Percentiles rank a stretch among this genome's conserved stretches.
These are phyloP conservation scores for Solanum chiquidenum DNA, from an alignment of 257 asterid species.

Conservation along the genomic window DNA sequence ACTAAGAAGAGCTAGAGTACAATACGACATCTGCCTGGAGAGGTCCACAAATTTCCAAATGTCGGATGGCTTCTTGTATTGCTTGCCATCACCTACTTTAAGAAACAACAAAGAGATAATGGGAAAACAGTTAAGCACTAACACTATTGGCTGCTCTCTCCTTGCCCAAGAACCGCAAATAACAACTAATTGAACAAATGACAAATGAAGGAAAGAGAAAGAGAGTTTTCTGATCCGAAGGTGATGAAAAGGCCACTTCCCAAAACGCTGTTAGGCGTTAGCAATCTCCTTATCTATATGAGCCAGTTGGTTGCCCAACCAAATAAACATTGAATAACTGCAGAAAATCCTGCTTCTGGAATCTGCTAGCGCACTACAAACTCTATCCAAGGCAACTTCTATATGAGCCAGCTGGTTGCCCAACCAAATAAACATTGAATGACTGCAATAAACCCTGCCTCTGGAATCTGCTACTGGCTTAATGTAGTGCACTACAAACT, in stretches of 20 bases:
- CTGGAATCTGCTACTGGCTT: constrained; percentile 16
- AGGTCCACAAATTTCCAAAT: neutral
- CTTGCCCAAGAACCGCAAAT: constrained; percentile 13
- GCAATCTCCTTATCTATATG: constrained; percentile 17
- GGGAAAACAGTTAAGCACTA: neutral
- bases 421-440: constrained; percentile 12
- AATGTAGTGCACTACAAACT: constrained; percentile 21
- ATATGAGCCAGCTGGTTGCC: constrained; percentile 5
- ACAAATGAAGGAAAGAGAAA: constrained; percentile 13
- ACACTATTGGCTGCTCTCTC: constrained; percentile 4
- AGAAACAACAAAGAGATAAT: neutral
- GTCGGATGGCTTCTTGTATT: neutral
- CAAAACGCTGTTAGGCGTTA: constrained; percentile 18
- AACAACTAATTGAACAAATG: constrained; percentile 28
- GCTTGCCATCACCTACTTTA: neutral
- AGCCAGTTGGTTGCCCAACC: constrained; percentile 7
- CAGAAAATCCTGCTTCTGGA: constrained; percentile 8
- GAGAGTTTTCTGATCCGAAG: constrained; percentile 18
- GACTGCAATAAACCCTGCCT: constrained; percentile 10
- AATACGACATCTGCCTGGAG: neutral
- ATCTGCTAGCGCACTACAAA: constrained; percentile 23
- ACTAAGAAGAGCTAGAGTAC: neutral
- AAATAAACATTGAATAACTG: constrained; percentile 15
- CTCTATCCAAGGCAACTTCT: constrained; percentile 34
- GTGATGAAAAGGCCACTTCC: constrained; percentile 40